Evolutionary conservation across 768 basidiomycete genomes (phyloP).

Genomic region (Suillus lakei): DNA sequence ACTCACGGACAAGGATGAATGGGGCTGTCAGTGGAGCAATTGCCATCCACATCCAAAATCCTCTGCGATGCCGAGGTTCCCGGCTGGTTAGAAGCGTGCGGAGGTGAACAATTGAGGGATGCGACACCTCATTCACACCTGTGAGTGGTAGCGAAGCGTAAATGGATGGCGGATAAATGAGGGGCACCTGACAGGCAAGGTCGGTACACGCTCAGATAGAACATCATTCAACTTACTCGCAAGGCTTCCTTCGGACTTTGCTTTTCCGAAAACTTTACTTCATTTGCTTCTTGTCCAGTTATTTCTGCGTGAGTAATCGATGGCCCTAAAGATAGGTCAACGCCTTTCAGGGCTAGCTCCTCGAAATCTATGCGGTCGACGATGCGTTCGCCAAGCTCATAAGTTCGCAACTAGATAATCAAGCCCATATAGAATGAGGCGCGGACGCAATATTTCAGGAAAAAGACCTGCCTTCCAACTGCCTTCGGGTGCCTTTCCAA

Average conservation of each 20-base stretch:
- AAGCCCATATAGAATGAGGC: not conserved
- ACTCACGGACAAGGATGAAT: conserved; percentile 76
- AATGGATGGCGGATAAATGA: conserved; percentile 52
- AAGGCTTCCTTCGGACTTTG: not conserved
- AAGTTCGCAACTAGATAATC: conserved; percentile 56
- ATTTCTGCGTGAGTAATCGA: conserved; percentile 35
- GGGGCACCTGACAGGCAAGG: conserved; percentile 51
- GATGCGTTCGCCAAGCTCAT: conserved; percentile 67
- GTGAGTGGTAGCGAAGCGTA: conserved; percentile 50
- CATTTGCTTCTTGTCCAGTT: conserved; percentile 20
- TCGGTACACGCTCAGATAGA: not conserved
- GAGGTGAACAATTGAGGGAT: conserved; percentile 50
- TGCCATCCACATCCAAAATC: conserved; percentile 68
- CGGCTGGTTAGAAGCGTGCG: conserved; percentile 54
- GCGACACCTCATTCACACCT: conserved; percentile 21
- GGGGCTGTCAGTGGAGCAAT: conserved; percentile 77
- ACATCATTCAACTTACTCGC: conserved; percentile 1
- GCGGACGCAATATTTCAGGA: not conserved
- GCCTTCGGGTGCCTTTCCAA: conserved; percentile 66
- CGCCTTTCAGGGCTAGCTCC: conserved; percentile 72
- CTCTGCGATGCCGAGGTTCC: conserved; percentile 66
- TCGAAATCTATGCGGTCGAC: conserved; percentile 80
- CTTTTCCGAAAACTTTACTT: conserved; percentile 19
- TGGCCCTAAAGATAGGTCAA: conserved; percentile 76
- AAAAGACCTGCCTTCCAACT: conserved; percentile 70